Base-by-base conservation (phyloP, 2,329 filamentous ascomycete genomes). In the Periglandula ipomoeae region DNA sequence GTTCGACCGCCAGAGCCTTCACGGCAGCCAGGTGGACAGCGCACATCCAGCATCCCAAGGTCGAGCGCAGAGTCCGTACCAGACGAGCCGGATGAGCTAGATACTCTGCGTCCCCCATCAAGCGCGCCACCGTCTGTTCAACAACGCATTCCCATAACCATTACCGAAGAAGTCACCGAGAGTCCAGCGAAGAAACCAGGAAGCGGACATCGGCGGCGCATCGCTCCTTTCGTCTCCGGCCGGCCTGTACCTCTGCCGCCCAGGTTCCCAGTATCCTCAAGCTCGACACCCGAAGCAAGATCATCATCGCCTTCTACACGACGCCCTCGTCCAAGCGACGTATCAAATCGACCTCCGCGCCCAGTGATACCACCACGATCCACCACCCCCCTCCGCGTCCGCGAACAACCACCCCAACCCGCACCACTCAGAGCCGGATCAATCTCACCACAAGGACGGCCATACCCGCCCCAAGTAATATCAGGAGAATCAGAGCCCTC, bases 141-240 rank as follows among this genome's bases (percentile, higher is more conserved):
- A 15, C 17, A 38, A 24, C 56, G 48, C 4, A n/a, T 46, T 4
- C 52, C 58, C 5, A 44, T 46, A 2, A 46, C 40, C 2, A 49
- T 56, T 0, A 41, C 57, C 5, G 60, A 59, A 22, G 56, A 61
- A 44, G 55, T 61, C 3, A 56, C 53, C 26, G 62, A 82, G 56
- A 80, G 76, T 49, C 78, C 79, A 0, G 63, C 56, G 8, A 61
- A 75, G 53, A 76, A 76, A 13, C 78, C 78, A 1, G 78, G 78
- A 2, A 81, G 76, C 53, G 78, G 77, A 1, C 70, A 69, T 8
- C 64, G 76, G 44, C 68, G 70, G 23, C 66, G 59, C 3, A 58
- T 75, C 13, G 62, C 59, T 13, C 56, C 64, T 7, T 63, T 60
- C 30, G 64, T 3, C 13, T 3, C 17, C 15, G 22, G 1, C n/a